Evolutionary conservation across 2,329 filamentous ascomycete species (phyloP).

Genomic region (Lecanicillium sp.): DNA sequence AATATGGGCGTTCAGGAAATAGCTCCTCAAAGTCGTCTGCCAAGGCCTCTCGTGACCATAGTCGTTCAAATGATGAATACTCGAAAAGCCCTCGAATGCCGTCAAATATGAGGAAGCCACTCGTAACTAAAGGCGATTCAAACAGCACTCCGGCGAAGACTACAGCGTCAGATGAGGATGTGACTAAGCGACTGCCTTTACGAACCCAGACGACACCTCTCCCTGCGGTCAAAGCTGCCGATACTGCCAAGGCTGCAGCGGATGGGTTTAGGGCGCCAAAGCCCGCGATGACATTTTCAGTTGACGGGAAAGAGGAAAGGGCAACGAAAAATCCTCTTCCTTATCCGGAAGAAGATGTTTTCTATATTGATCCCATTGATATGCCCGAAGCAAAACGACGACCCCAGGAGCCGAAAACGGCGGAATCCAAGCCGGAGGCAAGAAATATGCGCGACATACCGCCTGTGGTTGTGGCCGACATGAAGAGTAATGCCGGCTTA

Average conservation of each 20-base stretch:
- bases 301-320: conserved; percentile 13
- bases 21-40: conserved; percentile 11
- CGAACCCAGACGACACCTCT: too few species aligned
- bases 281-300: conserved; percentile 12
- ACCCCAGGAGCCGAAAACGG: too few species aligned
- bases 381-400: background rate
- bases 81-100: conserved; percentile 20
- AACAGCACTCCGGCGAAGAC: background rate
- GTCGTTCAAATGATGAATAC: conserved; percentile 32
- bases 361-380: conserved; percentile 13
- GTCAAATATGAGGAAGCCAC: conserved; percentile 24
- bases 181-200: too few species aligned
- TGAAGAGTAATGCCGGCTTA: too few species aligned
- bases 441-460: background rate
- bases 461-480: too few species aligned
- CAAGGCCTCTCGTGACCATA: conserved; percentile 20
- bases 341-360: conserved; percentile 31
- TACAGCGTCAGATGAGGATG: too few species aligned
- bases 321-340: conserved; percentile 20
- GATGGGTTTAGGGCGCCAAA: too few species aligned
- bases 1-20: background rate
- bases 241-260: too few species aligned
- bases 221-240: too few species aligned
- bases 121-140: conserved; percentile 14
- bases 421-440: background rate